These are phyloP conservation scores for Claviceps maximensis DNA, from an alignment of 2,329 filamentous ascomycete genomes.

Conservation along the genomic window DNA sequence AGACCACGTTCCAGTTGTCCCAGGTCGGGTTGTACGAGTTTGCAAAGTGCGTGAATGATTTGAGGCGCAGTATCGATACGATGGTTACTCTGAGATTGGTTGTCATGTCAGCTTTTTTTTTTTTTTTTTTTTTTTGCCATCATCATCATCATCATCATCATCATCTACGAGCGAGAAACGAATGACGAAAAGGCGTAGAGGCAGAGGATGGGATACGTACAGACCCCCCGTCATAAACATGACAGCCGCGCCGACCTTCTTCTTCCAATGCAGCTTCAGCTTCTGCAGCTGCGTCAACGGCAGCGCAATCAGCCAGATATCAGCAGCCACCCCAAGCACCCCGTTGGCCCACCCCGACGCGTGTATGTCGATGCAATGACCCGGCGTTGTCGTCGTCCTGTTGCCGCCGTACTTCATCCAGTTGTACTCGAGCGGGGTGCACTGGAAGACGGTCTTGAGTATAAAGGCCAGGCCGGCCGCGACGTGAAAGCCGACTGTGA, in stretches of 20 bases:
- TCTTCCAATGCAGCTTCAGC: slow-evolving; percentile 13
- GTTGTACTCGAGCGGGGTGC: slow-evolving; percentile 29
- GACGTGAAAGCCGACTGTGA: slow-evolving; percentile 21
- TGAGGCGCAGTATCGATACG: slow-evolving; percentile 13
- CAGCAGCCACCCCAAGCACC: slow-evolving; percentile 29
- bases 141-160: background rate
- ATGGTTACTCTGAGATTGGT: slow-evolving; percentile 11
- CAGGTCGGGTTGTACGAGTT: slow-evolving; percentile 14
- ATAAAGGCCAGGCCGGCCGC: slow-evolving; percentile 24
- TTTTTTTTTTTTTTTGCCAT: too few relatives aligned
- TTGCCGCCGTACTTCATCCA: slow-evolving; percentile 29
- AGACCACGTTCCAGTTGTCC: slow-evolving; percentile 10
- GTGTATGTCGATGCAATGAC: slow-evolving; percentile 32
- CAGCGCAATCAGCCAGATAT: slow-evolving; percentile 32
- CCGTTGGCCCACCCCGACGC: slow-evolving; percentile 33
- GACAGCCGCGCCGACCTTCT: slow-evolving; percentile 21
- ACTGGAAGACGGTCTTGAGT: slow-evolving; percentile 28
- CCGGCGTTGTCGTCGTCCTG: slow-evolving; percentile 24
- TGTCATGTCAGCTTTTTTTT: background rate
- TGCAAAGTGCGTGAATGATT: slow-evolving; percentile 11
- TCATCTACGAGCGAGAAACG: too few relatives aligned
- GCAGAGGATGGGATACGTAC: slow-evolving; percentile 7
- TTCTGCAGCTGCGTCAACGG: slow-evolving; percentile 28
- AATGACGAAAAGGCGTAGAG: background rate
- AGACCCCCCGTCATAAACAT: slow-evolving; percentile 30